phyloP scores from a whole-genome alignment of 1,284 basidiomycete genomes.

The Cryptococcus floricola region DNA sequence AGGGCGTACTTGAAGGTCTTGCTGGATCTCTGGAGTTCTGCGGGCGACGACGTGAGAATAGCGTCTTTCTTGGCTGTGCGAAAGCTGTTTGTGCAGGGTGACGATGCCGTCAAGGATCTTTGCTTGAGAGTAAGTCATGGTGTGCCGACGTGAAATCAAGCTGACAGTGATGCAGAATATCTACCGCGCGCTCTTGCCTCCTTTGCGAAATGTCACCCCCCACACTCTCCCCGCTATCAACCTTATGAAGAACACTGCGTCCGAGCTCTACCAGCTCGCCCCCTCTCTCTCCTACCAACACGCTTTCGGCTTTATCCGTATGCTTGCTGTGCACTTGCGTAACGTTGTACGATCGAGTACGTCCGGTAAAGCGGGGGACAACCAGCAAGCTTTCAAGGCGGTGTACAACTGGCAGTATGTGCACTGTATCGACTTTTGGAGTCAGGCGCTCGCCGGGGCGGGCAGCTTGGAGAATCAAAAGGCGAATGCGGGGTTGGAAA shows the following conservation, averaged over 20 bases:
- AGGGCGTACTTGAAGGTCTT: constrained; percentile 83
- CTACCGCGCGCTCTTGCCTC: constrained; percentile 78
- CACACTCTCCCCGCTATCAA: constrained; percentile 92
- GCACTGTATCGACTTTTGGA: constrained; percentile 96
- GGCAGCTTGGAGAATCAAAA: constrained; percentile 61
- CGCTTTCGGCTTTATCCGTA: constrained; percentile 93
- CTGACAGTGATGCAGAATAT: constrained; percentile 56
- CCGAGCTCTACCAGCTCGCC: constrained; percentile 81
- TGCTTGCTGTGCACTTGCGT: constrained; percentile 88
- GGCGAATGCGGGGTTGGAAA: constrained; percentile 59
- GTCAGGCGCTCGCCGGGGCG: constrained; percentile 75
- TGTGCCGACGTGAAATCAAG: neutral
- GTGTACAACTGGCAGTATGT: constrained; percentile 99
- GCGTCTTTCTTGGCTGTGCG: constrained; percentile 83
- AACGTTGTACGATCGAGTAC: constrained; percentile 52
- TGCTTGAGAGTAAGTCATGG: constrained; percentile 68
- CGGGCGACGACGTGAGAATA: constrained; percentile 77
- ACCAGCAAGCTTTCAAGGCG: constrained; percentile 77
- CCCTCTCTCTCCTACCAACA: constrained; percentile 68
- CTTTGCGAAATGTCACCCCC: constrained; percentile 68
- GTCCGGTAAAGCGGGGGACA: constrained; percentile 31
- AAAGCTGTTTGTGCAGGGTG: constrained; percentile 71
- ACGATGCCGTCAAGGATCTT: constrained; percentile 76
- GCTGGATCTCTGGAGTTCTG: constrained; percentile 75
- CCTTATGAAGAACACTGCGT: constrained; percentile 96